Evolutionary conservation across 192 early-diverging fungal species (phyloP).

Genomic region (Lunasporangiospora selenospora): DNA sequence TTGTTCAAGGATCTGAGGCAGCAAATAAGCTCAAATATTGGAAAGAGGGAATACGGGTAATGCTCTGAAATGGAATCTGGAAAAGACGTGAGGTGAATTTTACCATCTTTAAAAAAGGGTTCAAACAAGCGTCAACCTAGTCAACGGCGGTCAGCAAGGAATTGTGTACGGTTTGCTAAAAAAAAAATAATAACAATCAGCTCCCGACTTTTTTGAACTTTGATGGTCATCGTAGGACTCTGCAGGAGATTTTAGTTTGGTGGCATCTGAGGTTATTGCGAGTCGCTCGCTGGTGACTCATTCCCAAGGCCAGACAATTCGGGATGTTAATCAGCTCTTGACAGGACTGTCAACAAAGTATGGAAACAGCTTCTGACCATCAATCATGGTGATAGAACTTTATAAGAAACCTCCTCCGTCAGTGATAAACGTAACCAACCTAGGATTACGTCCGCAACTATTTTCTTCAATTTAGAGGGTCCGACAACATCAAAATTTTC

Average conservation of each 20-base stretch:
- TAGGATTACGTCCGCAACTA: too few relatives aligned
- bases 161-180: neutral
- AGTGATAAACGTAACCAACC: too few relatives aligned
- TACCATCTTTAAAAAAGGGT: constrained; percentile 36
- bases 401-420: too few relatives aligned
- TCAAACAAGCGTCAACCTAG: neutral
- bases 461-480: constrained; percentile 48
- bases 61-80: too few relatives aligned
- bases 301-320: constrained; percentile 59
- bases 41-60: constrained; percentile 52
- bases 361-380: neutral
- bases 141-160: neutral
- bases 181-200: too few relatives aligned
- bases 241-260: constrained; percentile 69
- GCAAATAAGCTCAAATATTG: constrained; percentile 66
- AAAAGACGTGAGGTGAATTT: too few relatives aligned
- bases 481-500: constrained; percentile 56
- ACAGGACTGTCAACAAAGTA: constrained; percentile 35
- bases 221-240: constrained; percentile 58
- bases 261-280: constrained; percentile 54
- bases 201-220: too few relatives aligned
- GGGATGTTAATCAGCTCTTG: constrained; percentile 62
- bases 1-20: constrained; percentile 62
- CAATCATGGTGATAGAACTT: neutral
- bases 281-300: constrained; percentile 56